Base-by-base conservation (phyloP, 2,329 filamentous ascomycete genomes). In the Botrytis deweyae region DNA sequence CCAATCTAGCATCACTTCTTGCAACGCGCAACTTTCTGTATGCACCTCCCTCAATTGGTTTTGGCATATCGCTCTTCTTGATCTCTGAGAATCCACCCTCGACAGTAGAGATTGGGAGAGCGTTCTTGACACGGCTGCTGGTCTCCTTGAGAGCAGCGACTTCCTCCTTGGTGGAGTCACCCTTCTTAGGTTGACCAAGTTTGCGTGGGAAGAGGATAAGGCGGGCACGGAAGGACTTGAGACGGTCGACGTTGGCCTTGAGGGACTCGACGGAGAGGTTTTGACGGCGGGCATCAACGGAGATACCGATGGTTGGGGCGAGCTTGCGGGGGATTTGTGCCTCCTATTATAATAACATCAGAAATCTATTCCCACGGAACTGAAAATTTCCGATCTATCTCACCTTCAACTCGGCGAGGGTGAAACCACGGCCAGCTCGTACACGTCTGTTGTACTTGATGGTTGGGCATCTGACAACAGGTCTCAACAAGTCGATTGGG, bases 361-460 rank as follows among this genome's bases (percentile, higher is more conserved):
- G 75, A 76, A 72, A 40, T 74, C 68, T 64, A 61, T 73, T 55
- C 72, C 72, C 49, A 16, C 55, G 29, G 20, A 33, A 70, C 67
- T 25, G 14, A 61, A 55, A 44, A 42, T 25, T 33, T 71, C 66
- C 73, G 52, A 73, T 62, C 73, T 59, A 63, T 72, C 85, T 79
- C 92, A 98, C 95, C 95, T 99, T 99, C 85, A 99, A 90, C 91
- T 99, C 96, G 87, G 91, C 89, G 80, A 98, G 89, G 82, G 95
- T 94, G 92, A 99, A 99, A 85, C 96, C 96, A 89, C 96, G 94
- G 86, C 96, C 96, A 84, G 94, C 91, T 85, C 96, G 92, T 84
- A 97, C 93, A 85, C 94, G 94, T 85, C 96, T 95, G 93, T 99
- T 99, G 91, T 99, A 97, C 90, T 97, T 97, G 89, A 98, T 87